These are phyloP conservation scores for Imleria badia DNA, from an alignment of 768 basidiomycete species.

Conservation along the genomic window DNA sequence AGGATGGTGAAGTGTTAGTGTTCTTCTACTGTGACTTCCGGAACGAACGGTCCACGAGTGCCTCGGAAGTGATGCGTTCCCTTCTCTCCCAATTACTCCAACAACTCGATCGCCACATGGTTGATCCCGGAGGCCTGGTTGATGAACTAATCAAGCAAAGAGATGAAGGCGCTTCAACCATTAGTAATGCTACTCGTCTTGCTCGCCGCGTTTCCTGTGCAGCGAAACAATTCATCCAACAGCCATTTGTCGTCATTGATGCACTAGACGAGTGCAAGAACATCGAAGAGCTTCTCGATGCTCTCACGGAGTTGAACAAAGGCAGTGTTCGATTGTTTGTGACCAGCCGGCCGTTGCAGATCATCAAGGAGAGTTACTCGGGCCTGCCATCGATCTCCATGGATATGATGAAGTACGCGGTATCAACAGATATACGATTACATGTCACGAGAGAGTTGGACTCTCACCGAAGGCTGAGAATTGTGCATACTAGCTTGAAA, in stretches of 20 bases:
- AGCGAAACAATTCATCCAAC: not conserved
- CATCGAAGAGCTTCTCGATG: not conserved
- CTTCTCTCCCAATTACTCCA: conserved; percentile 11
- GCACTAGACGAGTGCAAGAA: conserved; percentile 19
- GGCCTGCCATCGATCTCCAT: conserved; percentile 2
- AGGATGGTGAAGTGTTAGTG: not conserved
- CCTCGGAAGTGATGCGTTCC: conserved; percentile 9
- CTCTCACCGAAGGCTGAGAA: too few relatives aligned
- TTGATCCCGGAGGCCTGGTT: not conserved
- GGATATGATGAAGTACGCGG: not conserved
- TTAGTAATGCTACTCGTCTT: not conserved
- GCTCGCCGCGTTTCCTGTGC: not conserved
- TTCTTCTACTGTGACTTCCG: conserved; percentile 22
- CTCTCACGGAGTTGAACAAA: not conserved
- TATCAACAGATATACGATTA: conserved; percentile 8
- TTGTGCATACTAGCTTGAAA: too few relatives aligned
- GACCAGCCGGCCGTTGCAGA: conserved; percentile 8
- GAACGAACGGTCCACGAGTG: conserved; percentile 5
- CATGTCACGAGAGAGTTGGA: too few relatives aligned
- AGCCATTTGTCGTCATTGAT: conserved; percentile 9
- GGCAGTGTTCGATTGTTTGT: conserved; percentile 3
- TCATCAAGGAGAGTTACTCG: conserved; percentile 4
- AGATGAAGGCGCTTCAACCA: not conserved
- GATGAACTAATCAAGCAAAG: not conserved
- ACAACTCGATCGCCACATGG: not conserved